Evolutionary conservation across 768 basidiomycete genomes (phyloP).

Genomic region (Tylopilus rubrobrunneus): DNA sequence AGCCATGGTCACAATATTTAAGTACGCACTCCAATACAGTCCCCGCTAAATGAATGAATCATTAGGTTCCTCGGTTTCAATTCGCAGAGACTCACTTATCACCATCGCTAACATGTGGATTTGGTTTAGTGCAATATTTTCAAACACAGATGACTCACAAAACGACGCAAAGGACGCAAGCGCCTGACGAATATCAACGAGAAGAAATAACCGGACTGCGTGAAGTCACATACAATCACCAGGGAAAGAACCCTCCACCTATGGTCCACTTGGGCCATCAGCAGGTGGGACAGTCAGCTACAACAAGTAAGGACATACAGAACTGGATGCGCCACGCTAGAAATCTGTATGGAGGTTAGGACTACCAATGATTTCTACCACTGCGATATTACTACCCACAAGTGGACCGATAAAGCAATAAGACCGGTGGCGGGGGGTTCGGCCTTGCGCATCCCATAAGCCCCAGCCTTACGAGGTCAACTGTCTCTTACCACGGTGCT

Average conservation of each 20-base stretch:
- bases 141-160: background rate
- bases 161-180: background rate
- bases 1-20: background rate
- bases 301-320: background rate
- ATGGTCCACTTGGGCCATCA: background rate
- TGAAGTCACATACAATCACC: background rate
- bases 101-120: background rate
- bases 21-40: background rate
- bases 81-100: background rate
- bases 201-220: background rate
- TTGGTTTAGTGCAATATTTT: background rate
- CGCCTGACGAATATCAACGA: background rate
- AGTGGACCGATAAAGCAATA: conserved; percentile 1
- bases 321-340: conserved; percentile 4
- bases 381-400: background rate
- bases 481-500: background rate
- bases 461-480: no score
- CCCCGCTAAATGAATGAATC: background rate
- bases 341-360: background rate
- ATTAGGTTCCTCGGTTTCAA: background rate
- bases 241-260: background rate
- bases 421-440: conserved; percentile 1
- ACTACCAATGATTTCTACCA: background rate
- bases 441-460: background rate
- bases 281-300: background rate